Conservation (phyloP, 768 basidiomycete species). For the Mycena maculata region DNA sequence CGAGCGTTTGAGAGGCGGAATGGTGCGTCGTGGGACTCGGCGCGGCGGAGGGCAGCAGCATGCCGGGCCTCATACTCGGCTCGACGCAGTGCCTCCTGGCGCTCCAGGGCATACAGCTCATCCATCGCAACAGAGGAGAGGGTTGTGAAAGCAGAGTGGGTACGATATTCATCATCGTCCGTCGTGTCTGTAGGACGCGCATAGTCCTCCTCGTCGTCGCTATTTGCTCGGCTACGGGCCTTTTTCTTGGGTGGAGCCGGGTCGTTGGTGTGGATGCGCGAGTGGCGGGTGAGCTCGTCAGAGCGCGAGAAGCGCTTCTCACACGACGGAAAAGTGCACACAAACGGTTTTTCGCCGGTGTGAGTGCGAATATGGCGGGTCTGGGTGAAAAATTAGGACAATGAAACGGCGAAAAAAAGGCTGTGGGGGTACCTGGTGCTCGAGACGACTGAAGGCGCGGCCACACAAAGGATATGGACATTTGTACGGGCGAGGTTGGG, state of each 20-base stretch:
- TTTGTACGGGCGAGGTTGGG: constrained; percentile 85
- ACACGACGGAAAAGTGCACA: constrained; percentile 92
- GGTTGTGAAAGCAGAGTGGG: constrained; percentile 69
- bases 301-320: constrained; percentile 98
- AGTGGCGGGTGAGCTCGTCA: constrained; percentile 98
- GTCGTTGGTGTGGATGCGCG: constrained; percentile 88
- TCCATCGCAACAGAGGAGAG: constrained; percentile 85
- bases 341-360: constrained; percentile 97
- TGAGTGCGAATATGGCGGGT: constrained; percentile 98
- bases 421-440: constrained; percentile 82
- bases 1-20: constrained; percentile 34
- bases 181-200: constrained; percentile 51
- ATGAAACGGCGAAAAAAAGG: not conserved
- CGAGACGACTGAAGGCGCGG: constrained; percentile 94
- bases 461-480: constrained; percentile 93
- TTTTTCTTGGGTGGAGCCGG: constrained; percentile 70
- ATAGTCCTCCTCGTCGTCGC: constrained; percentile 81
- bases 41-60: constrained; percentile 73
- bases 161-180: constrained; percentile 36
- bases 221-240: constrained; percentile 81
- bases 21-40: constrained; percentile 55
- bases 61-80: constrained; percentile 89
- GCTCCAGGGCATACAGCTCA: constrained; percentile 90
- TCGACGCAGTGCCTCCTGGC: constrained; percentile 82
- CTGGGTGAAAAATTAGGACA: constrained; percentile 52